These are phyloP conservation scores for Yarrowia phangngaensis DNA, from an alignment of 805 yeast species.

Conservation along the genomic window DNA sequence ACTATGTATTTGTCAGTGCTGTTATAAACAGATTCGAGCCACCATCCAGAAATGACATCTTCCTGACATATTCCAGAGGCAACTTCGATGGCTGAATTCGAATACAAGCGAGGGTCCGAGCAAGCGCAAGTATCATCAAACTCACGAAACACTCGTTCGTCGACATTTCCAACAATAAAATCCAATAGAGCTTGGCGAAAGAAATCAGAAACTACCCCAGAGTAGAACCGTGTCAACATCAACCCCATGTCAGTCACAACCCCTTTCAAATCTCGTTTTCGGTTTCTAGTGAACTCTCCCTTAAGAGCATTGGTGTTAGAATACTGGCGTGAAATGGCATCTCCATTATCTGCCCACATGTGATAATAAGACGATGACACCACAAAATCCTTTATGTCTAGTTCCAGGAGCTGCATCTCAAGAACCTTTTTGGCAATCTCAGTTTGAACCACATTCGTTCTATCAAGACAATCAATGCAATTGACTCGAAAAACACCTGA, in stretches of 20 bases:
- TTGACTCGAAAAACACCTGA: constrained; percentile 56
- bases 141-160: constrained; percentile 42
- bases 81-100: constrained; percentile 34
- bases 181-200: constrained; percentile 47
- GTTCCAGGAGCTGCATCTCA: constrained; percentile 4
- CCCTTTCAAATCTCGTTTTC: constrained; percentile 44
- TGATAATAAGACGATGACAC: constrained; percentile 38
- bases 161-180: constrained; percentile 42
- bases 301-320: constrained; percentile 55
- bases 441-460: constrained; percentile 52
- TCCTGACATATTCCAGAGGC: constrained; percentile 35
- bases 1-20: constrained; percentile 34
- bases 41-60: constrained; percentile 39
- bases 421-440: constrained; percentile 38
- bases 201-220: constrained; percentile 46
- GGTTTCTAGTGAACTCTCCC: constrained; percentile 48
- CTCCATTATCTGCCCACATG: constrained; percentile 69
- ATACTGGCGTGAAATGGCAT: constrained; percentile 59
- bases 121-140: constrained; percentile 42
- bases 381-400: constrained; percentile 34
- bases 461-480: constrained; percentile 61
- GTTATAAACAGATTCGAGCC: constrained; percentile 36
- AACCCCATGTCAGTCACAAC: constrained; percentile 45
- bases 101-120: constrained; percentile 34
- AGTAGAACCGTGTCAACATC: constrained; percentile 45